phyloP scores from a whole-genome alignment of 2,329 filamentous ascomycete genomes.

The Aschersonia sp. region DNA sequence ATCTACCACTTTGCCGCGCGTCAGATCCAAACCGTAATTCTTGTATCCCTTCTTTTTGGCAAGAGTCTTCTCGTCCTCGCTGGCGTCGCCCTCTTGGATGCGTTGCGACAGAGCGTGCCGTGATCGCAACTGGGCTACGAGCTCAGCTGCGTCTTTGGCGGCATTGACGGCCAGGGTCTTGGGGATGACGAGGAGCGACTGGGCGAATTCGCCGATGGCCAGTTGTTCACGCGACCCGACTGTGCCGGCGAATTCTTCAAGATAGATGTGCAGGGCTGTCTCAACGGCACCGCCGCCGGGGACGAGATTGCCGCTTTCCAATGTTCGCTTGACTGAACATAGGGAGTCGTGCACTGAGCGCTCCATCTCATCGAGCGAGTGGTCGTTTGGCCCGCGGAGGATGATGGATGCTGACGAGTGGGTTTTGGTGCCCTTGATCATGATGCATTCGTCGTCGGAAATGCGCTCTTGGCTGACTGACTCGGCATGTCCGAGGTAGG shows the following conservation, averaged over 20 bases:
- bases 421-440: conserved; percentile 89
- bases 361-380: conserved; percentile 97
- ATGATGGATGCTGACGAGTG: conserved; percentile 93
- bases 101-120: conserved; percentile 90
- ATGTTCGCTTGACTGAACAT: conserved; percentile 89
- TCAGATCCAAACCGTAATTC: conserved; percentile 92
- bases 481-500: conserved; percentile 79
- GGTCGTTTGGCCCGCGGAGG: conserved; percentile 90
- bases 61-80: conserved; percentile 76
- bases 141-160: conserved; percentile 88
- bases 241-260: conserved; percentile 96
- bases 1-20: conserved; percentile 81
- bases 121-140: conserved; percentile 88
- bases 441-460: conserved; percentile 95
- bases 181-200: conserved; percentile 84
- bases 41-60: conserved; percentile 95
- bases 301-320: conserved; percentile 94
- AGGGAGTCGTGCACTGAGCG: conserved; percentile 94
- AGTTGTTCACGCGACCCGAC: conserved; percentile 95
- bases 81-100: conserved; percentile 69
- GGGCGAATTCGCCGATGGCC: conserved; percentile 93
- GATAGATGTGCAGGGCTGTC: conserved; percentile 97
- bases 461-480: conserved; percentile 98
- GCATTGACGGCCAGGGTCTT: conserved; percentile 97
- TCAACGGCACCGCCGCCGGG: conserved; percentile 94